A percentile compares a stretch with the other conserved stretches of the same genome.
phyloP scores from a whole-genome alignment of 2,329 filamentous ascomycete species.

The Aspergillus transmontanensis region DNA sequence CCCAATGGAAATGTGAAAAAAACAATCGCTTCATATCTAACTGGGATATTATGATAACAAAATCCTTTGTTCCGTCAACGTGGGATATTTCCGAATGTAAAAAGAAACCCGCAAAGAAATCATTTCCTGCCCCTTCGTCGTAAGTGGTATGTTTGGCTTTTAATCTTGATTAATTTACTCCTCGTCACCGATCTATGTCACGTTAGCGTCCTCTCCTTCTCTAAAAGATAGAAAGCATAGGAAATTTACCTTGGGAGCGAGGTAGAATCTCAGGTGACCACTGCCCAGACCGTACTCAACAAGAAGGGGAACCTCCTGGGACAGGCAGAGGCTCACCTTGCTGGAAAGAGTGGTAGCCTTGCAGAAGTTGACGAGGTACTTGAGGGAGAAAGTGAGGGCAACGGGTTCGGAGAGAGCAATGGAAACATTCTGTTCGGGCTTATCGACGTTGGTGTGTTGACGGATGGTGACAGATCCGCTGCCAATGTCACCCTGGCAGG shows the following conservation, averaged over 20 bases:
- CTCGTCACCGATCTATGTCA: constrained; percentile 64
- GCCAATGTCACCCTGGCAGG: constrained; percentile 90
- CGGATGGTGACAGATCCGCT: constrained; percentile 91
- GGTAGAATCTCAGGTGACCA: constrained; percentile 94
- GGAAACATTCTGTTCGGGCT: constrained; percentile 80
- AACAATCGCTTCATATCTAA: constrained; percentile 23
- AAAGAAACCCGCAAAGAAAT: constrained; percentile 28
- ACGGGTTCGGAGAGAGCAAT: constrained; percentile 94
- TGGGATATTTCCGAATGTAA: constrained; percentile 30
- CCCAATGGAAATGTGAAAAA: background rate
- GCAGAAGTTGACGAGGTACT: constrained; percentile 99
- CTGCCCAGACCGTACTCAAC: constrained; percentile 87
- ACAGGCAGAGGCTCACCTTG: constrained; percentile 88
- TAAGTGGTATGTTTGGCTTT: constrained; percentile 29
- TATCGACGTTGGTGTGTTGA: constrained; percentile 84
- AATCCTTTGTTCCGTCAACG: constrained; percentile 12
- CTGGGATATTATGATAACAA: constrained; percentile 24
- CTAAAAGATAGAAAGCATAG: background rate
- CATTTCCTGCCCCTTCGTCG: constrained; percentile 50
- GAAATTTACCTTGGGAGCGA: constrained; percentile 85
- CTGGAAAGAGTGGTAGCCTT: constrained; percentile 85
- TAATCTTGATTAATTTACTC: constrained; percentile 39
- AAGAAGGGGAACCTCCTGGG: constrained; percentile 91
- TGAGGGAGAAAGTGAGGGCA: constrained; percentile 93
- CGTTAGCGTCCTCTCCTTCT: background rate